Conservation (phyloP, 2,329 filamentous ascomycete species). For the Albifimbria verrucaria region DNA sequence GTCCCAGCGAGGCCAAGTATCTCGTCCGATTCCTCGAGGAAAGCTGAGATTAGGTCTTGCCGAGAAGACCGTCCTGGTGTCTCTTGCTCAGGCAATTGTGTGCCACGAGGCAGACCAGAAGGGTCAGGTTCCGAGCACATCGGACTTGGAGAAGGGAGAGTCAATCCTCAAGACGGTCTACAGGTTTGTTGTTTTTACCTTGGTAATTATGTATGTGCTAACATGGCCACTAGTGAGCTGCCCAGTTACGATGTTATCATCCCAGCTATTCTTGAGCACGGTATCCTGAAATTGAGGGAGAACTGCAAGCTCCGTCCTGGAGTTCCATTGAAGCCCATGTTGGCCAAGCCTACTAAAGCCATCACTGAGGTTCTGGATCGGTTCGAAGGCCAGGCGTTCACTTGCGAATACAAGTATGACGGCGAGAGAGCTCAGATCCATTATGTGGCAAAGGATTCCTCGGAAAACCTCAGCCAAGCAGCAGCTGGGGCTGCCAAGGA, state of each 20-base stretch:
- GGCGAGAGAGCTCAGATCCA: conserved; percentile 98
- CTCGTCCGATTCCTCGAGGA: conserved; percentile 91
- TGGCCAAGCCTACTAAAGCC: conserved; percentile 96
- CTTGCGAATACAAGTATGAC: conserved; percentile 99
- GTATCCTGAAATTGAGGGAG: conserved; percentile 77
- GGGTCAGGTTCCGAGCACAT: conserved; percentile 66
- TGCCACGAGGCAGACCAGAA: conserved; percentile 74
- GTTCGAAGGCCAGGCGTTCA: conserved; percentile 93
- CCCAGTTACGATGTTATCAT: conserved; percentile 95
- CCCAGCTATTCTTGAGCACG: conserved; percentile 81
- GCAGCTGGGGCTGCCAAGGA: conserved; percentile 61
- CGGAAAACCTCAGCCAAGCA: conserved; percentile 64
- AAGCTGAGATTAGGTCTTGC: conserved; percentile 90
- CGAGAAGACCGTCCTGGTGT: conserved; percentile 87
- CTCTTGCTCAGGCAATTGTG: conserved; percentile 84
- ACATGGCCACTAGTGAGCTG: conserved; percentile 67
- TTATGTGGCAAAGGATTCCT: conserved; percentile 81
- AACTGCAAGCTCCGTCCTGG: conserved; percentile 90
- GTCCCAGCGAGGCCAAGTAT: conserved; percentile 91
- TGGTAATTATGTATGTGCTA: conserved; percentile 21
- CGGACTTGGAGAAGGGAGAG: conserved; percentile 80
- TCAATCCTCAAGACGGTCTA: conserved; percentile 85
- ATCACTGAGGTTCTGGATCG: conserved; percentile 97
- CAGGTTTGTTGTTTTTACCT: conserved; percentile 49
- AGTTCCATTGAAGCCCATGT: conserved; percentile 95